A percentile compares a stretch with the other conserved stretches of the same genome.
Evolutionary conservation across 2,329 filamentous ascomycete species (phyloP).

Genomic region (Didymella segeticola): DNA sequence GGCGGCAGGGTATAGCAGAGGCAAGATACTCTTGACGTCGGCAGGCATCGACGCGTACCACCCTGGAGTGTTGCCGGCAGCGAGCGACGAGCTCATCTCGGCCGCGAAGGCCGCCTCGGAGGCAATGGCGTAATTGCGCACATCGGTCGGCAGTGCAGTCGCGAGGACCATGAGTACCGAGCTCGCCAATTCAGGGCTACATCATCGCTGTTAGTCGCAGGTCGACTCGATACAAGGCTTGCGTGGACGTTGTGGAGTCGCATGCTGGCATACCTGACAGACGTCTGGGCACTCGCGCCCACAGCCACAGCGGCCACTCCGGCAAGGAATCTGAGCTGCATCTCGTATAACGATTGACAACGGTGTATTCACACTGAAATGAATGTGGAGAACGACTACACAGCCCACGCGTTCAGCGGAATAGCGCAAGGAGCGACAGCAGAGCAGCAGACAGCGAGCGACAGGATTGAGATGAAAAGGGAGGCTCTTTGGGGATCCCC

Average conservation of each 20-base stretch:
- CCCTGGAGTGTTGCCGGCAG: slow-evolving; percentile 50
- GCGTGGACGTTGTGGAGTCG: slow-evolving; percentile 18
- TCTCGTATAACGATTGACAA: slow-evolving; percentile 27
- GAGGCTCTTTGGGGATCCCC: slow-evolving; percentile 23
- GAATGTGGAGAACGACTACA: slow-evolving; percentile 32
- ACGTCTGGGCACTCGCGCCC: slow-evolving; percentile 34
- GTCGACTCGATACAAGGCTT: slow-evolving; percentile 1
- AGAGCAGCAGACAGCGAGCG: slow-evolving; percentile 27
- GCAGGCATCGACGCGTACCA: slow-evolving; percentile 56
- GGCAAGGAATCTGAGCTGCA: slow-evolving; percentile 40
- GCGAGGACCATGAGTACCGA: slow-evolving; percentile 53
- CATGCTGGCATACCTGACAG: slow-evolving; percentile 29
- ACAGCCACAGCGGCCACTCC: slow-evolving; percentile 40
- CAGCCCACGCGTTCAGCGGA: slow-evolving; percentile 21
- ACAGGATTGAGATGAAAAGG: slow-evolving; percentile 28
- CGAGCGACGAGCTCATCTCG: slow-evolving; percentile 53
- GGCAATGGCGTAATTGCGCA: slow-evolving; percentile 50
- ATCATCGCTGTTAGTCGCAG: slow-evolving; percentile 18
- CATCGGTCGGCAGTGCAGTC: slow-evolving; percentile 54
- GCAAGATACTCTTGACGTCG: slow-evolving; percentile 54
- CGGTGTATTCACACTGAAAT: slow-evolving; percentile 19
- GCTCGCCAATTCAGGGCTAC: slow-evolving; percentile 34
- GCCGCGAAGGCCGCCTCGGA: slow-evolving; percentile 51
- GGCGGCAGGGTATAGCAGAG: slow-evolving; percentile 42
- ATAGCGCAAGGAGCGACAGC: slow-evolving; percentile 15